Conservation (phyloP, 2,329 filamentous ascomycete genomes). For the Neophaeococcomyces aloes region DNA sequence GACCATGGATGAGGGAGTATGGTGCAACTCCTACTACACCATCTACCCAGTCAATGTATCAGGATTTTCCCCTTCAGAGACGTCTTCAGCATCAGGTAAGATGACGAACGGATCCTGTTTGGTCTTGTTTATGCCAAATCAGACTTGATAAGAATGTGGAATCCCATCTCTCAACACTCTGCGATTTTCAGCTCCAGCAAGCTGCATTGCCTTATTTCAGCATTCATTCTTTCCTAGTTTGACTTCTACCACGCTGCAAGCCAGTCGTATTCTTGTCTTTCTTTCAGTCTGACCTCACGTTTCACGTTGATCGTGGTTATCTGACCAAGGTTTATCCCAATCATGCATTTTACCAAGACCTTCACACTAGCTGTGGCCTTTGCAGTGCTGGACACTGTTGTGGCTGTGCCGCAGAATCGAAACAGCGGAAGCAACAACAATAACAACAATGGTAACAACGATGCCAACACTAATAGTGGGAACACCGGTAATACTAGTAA, state of each 20-base stretch:
- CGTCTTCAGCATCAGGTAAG: slow-evolving; percentile 19
- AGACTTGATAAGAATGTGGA: slow-evolving; percentile 6
- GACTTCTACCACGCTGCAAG: slow-evolving; percentile 13
- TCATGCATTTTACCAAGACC: slow-evolving; percentile 10
- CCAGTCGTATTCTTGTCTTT: slow-evolving; percentile 19
- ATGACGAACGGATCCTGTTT: slow-evolving; percentile 9
- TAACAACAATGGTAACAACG: slow-evolving; percentile 16
- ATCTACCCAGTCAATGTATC: slow-evolving; percentile 1
- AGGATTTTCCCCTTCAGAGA: slow-evolving; percentile 8
- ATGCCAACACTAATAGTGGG: slow-evolving; percentile 10
- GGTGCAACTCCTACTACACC: slow-evolving; percentile 1
- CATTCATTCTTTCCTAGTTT: not conserved
- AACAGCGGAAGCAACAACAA: slow-evolving; percentile 15
- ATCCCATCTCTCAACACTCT: not conserved
- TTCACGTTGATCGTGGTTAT: slow-evolving; percentile 2
- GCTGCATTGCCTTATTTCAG: slow-evolving; percentile 3
- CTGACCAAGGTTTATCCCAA: not conserved
- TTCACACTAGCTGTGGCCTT: slow-evolving; percentile 10
- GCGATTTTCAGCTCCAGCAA: not conserved
- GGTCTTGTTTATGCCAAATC: slow-evolving; percentile 7
- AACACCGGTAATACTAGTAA: slow-evolving; percentile 9
- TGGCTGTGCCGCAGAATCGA: slow-evolving; percentile 7
- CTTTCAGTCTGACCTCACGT: not conserved
- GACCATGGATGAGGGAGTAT: not conserved
- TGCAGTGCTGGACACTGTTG: slow-evolving; percentile 9